Evolutionary conservation across 495 filamentous ascomycete genomes (phyloP), one percentile per base, ranked within the genome.

Genomic region (Immersiella caudata): DNA sequence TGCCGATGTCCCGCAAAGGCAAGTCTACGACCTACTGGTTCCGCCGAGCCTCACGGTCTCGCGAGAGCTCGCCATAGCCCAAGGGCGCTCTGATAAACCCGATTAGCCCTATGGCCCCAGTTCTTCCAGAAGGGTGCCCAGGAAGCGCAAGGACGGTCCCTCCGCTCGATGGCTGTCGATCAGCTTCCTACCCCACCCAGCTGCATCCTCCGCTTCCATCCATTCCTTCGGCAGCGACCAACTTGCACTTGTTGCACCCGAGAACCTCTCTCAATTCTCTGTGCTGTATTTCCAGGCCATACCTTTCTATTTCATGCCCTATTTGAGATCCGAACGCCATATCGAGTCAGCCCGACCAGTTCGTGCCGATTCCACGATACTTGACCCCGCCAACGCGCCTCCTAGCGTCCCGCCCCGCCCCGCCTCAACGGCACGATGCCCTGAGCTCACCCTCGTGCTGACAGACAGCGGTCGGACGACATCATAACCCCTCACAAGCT

Each of bases 351-450:
- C 9, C 40, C 11, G 40, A 46, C 11, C 5, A 12, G 40, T 46
- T 46, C 40, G 40, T 46, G 2, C 40, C n/a, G 2, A 6, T 46
- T 46, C 40, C 40, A 46, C 40, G 5, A 4, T 46, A 6, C 40
- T 12, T 46, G 40, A 46, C 40, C 40, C 22, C 18, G 16, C n/a
- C 61, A 29, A 51, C 61, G 49, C 40, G 25, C 12, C 24, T 36
- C 64, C 40, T 22, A 49, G 18, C 36, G 36, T 21, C 62, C 62
- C 62, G 62, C 36, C 29, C 6, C 35, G 35, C 40, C 62, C 62
- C 62, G 62, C 62, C 50, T 46, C 55, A 18, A 66, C 49, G 55
- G 64, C 35, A 58, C 59, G 8, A 68, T 68, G 66, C 59, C 36
- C 60, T 68, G 51, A 58, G 64, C 55, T 26, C 24, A 52, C 27